phyloP scores from a whole-genome alignment of 2,329 filamentous ascomycete genomes.

The Microcyclosporella mali region DNA sequence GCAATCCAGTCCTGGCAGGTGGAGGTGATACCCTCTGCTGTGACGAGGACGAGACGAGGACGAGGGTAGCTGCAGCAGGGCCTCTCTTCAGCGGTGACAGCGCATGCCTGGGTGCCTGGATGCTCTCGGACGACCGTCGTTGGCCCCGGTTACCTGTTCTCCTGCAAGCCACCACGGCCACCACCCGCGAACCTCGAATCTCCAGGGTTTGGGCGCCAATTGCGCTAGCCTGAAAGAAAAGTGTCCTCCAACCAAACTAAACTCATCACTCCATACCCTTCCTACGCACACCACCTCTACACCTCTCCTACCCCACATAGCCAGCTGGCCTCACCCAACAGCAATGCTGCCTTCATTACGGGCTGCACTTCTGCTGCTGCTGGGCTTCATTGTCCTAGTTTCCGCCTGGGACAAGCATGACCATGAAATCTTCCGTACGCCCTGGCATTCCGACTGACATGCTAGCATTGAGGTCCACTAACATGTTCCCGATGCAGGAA shows the following conservation, averaged over 20 bases:
- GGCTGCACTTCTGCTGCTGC: constrained; percentile 62
- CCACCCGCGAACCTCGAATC: background rate
- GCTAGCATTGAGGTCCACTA: too few species aligned
- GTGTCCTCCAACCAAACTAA: too few species aligned
- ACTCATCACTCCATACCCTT: background rate
- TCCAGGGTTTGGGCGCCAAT: background rate
- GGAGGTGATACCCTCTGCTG: too few species aligned
- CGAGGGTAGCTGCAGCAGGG: background rate
- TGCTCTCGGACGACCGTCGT: too few species aligned
- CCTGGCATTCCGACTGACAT: too few species aligned
- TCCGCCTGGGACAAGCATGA: constrained; percentile 91
- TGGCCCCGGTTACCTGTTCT: background rate
- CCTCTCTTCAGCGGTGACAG: background rate
- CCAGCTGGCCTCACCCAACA: constrained; percentile 8
- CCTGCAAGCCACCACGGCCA: background rate
- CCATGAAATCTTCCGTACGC: constrained; percentile 83
- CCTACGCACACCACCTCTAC: constrained; percentile 1
- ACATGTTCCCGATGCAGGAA: constrained; percentile 19
- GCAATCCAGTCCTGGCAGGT: too few species aligned
- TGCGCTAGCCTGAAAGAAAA: too few species aligned
- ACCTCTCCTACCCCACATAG: constrained; percentile 5
- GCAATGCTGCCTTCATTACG: constrained; percentile 65
- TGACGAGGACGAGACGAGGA: too few species aligned
- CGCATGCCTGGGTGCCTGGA: background rate
- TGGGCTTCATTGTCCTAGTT: constrained; percentile 59